Conservation (phyloP, 2,329 filamentous ascomycete species). For the Macrophomina pseudophaseolina region DNA sequence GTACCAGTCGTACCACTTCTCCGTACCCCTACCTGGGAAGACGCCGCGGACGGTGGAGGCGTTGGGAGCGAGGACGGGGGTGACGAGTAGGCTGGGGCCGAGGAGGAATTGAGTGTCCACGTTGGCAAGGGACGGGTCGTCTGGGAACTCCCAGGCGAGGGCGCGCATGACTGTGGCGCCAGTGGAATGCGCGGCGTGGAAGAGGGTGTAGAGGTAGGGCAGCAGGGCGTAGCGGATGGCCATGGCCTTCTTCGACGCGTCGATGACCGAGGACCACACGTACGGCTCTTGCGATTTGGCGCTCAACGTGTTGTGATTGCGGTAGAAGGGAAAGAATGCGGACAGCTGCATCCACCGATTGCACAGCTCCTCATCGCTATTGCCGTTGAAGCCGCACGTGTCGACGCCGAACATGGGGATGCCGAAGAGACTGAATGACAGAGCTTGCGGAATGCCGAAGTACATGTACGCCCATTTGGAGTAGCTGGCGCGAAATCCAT, state of each 20-base stretch:
- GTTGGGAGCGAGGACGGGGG: constrained; percentile 69
- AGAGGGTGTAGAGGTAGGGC: constrained; percentile 77
- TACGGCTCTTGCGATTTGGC: constrained; percentile 73
- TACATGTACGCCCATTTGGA: constrained; percentile 76
- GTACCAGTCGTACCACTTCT: constrained; percentile 82
- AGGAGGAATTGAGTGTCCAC: constrained; percentile 75
- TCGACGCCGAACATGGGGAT: constrained; percentile 74
- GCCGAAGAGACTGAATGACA: constrained; percentile 75
- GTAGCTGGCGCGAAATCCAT: constrained; percentile 32
- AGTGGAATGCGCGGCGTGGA: constrained; percentile 68
- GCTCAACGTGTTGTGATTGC: constrained; percentile 72
- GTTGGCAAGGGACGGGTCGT: constrained; percentile 69
- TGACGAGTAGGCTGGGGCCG: constrained; percentile 68
- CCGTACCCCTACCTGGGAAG: constrained; percentile 69
- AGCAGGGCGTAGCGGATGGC: constrained; percentile 71
- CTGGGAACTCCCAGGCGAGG: constrained; percentile 74
- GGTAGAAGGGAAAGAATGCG: constrained; percentile 79
- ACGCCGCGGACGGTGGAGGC: constrained; percentile 67
- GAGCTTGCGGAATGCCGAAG: constrained; percentile 76
- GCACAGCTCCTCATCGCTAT: constrained; percentile 72
- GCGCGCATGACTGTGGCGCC: constrained; percentile 76
- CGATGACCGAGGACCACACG: constrained; percentile 67
- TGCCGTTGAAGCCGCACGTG: constrained; percentile 71
- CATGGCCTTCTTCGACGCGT: constrained; percentile 71
- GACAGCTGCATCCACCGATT: constrained; percentile 74